phyloP scores from a whole-genome alignment of 108 stramenopile species.

The Cyclotella cryptica region DNA sequence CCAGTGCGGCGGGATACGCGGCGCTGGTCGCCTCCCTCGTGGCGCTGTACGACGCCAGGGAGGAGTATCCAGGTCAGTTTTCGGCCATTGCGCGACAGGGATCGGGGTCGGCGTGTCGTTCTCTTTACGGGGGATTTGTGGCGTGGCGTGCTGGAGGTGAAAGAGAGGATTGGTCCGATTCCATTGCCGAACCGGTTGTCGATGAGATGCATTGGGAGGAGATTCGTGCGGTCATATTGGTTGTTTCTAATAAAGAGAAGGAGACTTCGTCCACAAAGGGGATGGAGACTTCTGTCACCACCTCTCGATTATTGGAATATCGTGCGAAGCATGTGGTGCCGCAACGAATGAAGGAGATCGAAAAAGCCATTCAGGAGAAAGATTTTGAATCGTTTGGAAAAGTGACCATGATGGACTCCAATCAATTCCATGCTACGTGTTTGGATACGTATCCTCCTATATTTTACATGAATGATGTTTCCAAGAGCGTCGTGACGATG shows the following conservation, averaged over 20 bases:
- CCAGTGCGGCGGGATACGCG: conserved; percentile 94
- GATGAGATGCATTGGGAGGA: conserved; percentile 96
- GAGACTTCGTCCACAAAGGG: conserved; percentile 95
- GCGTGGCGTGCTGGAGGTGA: conserved; percentile 89
- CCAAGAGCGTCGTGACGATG: conserved; percentile 68
- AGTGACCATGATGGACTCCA: conserved; percentile 96
- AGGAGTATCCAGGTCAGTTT: conserved; percentile 84
- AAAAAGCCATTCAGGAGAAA: conserved; percentile 81
- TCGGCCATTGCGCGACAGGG: conserved; percentile 96
- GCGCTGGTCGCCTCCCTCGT: conserved; percentile 91
- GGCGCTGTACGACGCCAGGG: conserved; percentile 78
- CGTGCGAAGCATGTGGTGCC: conserved; percentile 88
- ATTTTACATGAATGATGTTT: conserved; percentile 98
- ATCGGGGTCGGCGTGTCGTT: conserved; percentile 93
- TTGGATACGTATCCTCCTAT: conserved; percentile 99
- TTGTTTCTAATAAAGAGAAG: conserved; percentile 95
- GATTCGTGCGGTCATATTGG: conserved; percentile 91
- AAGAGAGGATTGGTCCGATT: conserved; percentile 82
- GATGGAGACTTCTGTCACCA: conserved; percentile 91
- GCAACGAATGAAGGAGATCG: conserved; percentile 87
- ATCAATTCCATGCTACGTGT: conserved; percentile 98
- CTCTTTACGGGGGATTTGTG: conserved; percentile 97
- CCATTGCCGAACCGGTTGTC: conserved; percentile 91
- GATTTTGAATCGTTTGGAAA: conserved; percentile 95
- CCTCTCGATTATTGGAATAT: conserved; percentile 83